These are phyloP conservation scores for Colletotrichum somersetense DNA, from an alignment of 2,329 filamentous ascomycete species.

Conservation along the genomic window DNA sequence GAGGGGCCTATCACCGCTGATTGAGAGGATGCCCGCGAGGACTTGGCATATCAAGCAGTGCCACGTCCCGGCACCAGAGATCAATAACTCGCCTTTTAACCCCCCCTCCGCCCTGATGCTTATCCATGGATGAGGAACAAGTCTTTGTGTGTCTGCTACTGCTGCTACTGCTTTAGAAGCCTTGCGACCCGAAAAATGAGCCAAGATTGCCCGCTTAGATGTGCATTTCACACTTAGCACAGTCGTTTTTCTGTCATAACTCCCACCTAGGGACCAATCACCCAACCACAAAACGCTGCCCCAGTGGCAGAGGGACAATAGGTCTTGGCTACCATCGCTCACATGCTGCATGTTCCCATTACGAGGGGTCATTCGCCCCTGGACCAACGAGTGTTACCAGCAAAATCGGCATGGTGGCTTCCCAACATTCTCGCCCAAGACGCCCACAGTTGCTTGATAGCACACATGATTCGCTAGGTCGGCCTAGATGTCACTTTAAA, in stretches of 20 bases:
- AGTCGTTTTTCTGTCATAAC: conserved; percentile 1
- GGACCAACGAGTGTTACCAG: not conserved
- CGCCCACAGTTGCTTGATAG: not conserved
- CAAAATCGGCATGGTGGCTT: not conserved
- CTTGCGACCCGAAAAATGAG: not conserved
- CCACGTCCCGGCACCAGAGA: not conserved
- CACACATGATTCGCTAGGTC: conserved; percentile 23
- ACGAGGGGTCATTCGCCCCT: conserved; percentile 14
- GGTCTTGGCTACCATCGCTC: conserved; percentile 36
- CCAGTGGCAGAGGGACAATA: not conserved
- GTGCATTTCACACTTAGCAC: conserved; percentile 16
- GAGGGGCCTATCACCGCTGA: not conserved
- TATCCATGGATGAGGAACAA: not conserved
- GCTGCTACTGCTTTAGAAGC: not conserved
- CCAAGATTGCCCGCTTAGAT: conserved; percentile 22
- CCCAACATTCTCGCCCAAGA: conserved; percentile 3
- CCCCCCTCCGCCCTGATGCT: not conserved
- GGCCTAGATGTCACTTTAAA: conserved; percentile 29
- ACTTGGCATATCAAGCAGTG: not conserved
- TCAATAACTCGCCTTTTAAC: not conserved
- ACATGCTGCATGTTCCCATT: conserved; percentile 30
- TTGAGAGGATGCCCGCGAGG: not conserved
- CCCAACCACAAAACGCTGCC: conserved; percentile 11
- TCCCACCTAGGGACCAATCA: conserved; percentile 25
- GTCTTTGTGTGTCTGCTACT: not conserved